Percentiles rank a stretch among this genome's conserved stretches.
These are phyloP conservation scores for Cryphonectria japonica DNA, from an alignment of 2,329 filamentous ascomycete genomes.

Conservation along the genomic window DNA sequence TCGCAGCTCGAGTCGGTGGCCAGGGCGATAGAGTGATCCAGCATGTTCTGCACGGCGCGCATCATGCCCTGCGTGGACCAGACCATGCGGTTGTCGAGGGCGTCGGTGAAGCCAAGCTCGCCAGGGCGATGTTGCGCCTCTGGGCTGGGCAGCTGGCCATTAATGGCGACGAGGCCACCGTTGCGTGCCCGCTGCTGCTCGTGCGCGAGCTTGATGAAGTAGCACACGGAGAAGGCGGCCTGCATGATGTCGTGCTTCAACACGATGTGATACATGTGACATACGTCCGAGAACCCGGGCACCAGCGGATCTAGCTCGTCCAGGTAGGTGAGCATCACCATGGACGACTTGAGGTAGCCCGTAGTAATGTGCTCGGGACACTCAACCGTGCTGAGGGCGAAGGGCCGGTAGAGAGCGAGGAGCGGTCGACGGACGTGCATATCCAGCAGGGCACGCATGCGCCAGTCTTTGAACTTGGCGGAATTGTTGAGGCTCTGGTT, in stretches of 20 bases:
- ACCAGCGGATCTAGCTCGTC: slow-evolving; percentile 56
- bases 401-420: slow-evolving; percentile 57
- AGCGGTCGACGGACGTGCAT: slow-evolving; percentile 58
- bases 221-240: slow-evolving; percentile 59
- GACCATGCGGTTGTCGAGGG: slow-evolving; percentile 42
- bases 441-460: slow-evolving; percentile 54
- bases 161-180: slow-evolving; percentile 12
- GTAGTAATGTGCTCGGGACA: slow-evolving; percentile 56
- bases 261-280: slow-evolving; percentile 57
- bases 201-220: slow-evolving; percentile 50
- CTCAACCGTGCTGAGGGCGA: slow-evolving; percentile 55
- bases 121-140: slow-evolving; percentile 26
- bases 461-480: slow-evolving; percentile 55
- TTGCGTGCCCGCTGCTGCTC: slow-evolving; percentile 21
- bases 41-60: slow-evolving; percentile 50
- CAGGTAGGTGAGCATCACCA: slow-evolving; percentile 58
- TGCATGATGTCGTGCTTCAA: slow-evolving; percentile 59
- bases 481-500: slow-evolving; percentile 47
- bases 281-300: slow-evolving; percentile 51
- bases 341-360: slow-evolving; percentile 57
- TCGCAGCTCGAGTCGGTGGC: slow-evolving; percentile 53
- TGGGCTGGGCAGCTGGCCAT: slow-evolving; percentile 25
- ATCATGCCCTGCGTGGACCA: slow-evolving; percentile 49
- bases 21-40: slow-evolving; percentile 49
- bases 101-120: slow-evolving; percentile 40